Percentiles rank a stretch among this genome's conserved stretches.
phyloP scores from a whole-genome alignment of 1,284 basidiomycete species.

The Ganoderma meredithae region DNA sequence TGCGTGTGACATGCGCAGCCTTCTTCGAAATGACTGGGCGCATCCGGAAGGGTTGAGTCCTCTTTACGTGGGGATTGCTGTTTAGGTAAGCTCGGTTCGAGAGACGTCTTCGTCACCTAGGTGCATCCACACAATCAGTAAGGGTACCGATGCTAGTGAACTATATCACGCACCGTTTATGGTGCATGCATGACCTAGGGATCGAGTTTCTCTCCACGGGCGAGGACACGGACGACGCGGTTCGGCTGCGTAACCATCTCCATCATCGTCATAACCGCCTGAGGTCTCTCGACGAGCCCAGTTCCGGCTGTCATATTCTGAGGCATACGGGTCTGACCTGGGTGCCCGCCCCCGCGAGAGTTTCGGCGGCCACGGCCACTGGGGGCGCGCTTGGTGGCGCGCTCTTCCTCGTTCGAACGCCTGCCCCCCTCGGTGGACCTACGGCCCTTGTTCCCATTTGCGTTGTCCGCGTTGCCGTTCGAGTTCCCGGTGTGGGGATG shows the following conservation, averaged over 20 bases:
- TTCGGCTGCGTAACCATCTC: slow-evolving; percentile 73
- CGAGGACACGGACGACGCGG: slow-evolving; percentile 77
- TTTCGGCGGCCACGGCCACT: slow-evolving; percentile 39
- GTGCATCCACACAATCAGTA: background rate
- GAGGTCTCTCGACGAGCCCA: slow-evolving; percentile 72
- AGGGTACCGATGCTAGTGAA: too few relatives aligned
- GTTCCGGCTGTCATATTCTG: slow-evolving; percentile 26
- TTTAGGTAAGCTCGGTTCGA: slow-evolving; percentile 11
- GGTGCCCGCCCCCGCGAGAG: slow-evolving; percentile 31
- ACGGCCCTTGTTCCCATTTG: slow-evolving; percentile 35
- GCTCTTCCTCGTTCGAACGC: slow-evolving; percentile 45
- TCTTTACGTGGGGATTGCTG: slow-evolving; percentile 6
- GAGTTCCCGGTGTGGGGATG: background rate
- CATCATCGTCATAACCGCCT: slow-evolving; percentile 79
- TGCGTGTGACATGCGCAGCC: slow-evolving; percentile 6
- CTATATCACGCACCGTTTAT: slow-evolving; percentile 7
- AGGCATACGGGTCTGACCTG: slow-evolving; percentile 27
- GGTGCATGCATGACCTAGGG: slow-evolving; percentile 33
- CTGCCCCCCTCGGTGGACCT: slow-evolving; percentile 40
- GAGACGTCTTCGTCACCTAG: slow-evolving; percentile 13
- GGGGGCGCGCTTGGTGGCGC: slow-evolving; percentile 38
- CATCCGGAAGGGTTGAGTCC: slow-evolving; percentile 8
- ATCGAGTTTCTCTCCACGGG: slow-evolving; percentile 82
- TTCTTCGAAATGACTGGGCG: background rate
- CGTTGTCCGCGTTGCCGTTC: slow-evolving; percentile 13